Conservation (phyloP, 2,329 filamentous ascomycete genomes). For the Aspergillus sp. region DNA sequence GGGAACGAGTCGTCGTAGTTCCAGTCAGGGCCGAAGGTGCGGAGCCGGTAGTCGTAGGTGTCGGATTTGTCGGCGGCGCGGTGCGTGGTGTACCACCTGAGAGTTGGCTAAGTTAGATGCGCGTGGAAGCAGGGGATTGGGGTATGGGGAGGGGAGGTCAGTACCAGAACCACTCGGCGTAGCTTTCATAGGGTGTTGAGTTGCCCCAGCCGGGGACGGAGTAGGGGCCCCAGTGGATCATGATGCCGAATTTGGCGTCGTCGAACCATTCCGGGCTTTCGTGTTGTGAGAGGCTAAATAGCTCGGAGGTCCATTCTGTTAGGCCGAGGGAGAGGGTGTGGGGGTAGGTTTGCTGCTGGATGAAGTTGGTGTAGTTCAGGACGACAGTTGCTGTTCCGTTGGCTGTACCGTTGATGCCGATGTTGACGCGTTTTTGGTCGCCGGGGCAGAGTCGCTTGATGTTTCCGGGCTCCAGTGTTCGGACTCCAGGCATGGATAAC, state of each 20-base stretch:
- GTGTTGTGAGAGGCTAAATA: background rate
- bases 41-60: slow-evolving; percentile 54
- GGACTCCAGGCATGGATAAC: background rate
- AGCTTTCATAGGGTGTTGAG: slow-evolving; percentile 38
- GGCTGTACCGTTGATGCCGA: background rate
- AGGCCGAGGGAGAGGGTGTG: slow-evolving; percentile 1
- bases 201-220: slow-evolving; percentile 60
- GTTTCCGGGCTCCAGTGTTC: background rate
- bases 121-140: background rate
- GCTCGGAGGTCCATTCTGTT: background rate
- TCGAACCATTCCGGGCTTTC: slow-evolving; percentile 47
- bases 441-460: slow-evolving; percentile 5
- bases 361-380: background rate
- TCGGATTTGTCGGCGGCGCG: slow-evolving; percentile 45
- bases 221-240: slow-evolving; percentile 63
- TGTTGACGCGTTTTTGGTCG: slow-evolving; percentile 2
- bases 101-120: background rate
- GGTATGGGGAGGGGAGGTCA: too few species aligned
- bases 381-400: background rate
- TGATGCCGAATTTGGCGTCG: slow-evolving; percentile 60
- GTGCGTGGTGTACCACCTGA: slow-evolving; percentile 52
- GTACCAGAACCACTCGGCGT: slow-evolving; percentile 40
- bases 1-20: slow-evolving; percentile 60
- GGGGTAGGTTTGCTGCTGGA: background rate
- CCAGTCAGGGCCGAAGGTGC: slow-evolving; percentile 54